These are phyloP conservation scores for Puya raimondii DNA, from an alignment of 176 grass and related monocot genomes.

Conservation along the genomic window DNA sequence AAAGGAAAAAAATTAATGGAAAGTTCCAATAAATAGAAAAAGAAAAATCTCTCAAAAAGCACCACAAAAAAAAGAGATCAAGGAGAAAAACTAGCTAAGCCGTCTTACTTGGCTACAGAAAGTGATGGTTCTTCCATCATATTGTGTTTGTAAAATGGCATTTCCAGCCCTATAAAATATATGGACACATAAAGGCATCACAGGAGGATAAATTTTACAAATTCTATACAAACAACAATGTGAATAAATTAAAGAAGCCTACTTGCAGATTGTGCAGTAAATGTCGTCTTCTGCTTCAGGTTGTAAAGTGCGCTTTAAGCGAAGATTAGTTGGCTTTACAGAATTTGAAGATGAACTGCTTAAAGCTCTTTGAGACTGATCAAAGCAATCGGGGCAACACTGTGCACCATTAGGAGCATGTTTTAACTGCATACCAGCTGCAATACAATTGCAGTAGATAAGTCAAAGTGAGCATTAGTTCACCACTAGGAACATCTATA, in stretches of 20 bases:
- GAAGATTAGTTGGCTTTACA: constrained; percentile 20
- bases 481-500: background rate
- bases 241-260: constrained; percentile 16
- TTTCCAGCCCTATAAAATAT: constrained; percentile 25
- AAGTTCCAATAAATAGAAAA: constrained; percentile 13
- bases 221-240: constrained; percentile 12
- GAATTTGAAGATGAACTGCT: constrained; percentile 16
- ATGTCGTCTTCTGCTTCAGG: constrained; percentile 30
- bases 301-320: constrained; percentile 43
- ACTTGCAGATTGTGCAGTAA: constrained; percentile 56
- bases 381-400: constrained; percentile 3
- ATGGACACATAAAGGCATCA: constrained; percentile 10
- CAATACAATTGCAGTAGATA: constrained; percentile 12
- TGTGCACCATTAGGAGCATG: background rate
- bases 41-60: constrained; percentile 8
- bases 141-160: constrained; percentile 29
- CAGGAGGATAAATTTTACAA: constrained; percentile 21
- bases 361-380: constrained; percentile 21
- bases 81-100: constrained; percentile 7
- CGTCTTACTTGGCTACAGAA: constrained; percentile 75
- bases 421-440: constrained; percentile 4
- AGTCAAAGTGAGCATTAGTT: constrained; percentile 6
- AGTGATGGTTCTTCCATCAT: constrained; percentile 28
- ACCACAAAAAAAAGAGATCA: constrained; percentile 15
- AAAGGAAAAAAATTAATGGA: background rate